These are phyloP conservation scores for Phytophthora meadii DNA, from an alignment of 352 stramenopile species.

Conservation along the genomic window DNA sequence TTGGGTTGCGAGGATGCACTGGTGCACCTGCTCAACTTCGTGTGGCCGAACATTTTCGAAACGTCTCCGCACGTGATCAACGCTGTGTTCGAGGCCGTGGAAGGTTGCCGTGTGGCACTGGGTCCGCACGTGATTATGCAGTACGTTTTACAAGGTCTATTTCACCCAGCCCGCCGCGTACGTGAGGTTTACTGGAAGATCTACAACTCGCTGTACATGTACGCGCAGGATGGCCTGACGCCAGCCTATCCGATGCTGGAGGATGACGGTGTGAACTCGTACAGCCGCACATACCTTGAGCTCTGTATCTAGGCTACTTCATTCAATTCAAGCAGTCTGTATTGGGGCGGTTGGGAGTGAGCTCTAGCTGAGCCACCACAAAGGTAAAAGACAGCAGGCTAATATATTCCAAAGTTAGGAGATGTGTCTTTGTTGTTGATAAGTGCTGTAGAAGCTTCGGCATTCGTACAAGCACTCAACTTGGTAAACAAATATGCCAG, in stretches of 20 bases:
- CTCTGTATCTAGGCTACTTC: conserved; percentile 64
- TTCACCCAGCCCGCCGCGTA: conserved; percentile 98
- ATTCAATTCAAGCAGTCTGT: conserved; percentile 2
- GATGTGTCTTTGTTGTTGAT: not conserved
- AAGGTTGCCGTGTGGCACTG: conserved; percentile 96
- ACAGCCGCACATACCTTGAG: conserved; percentile 95
- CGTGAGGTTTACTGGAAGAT: conserved; percentile 99
- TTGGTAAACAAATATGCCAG: too few relatives aligned
- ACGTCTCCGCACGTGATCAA: conserved; percentile 99
- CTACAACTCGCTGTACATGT: conserved; percentile 99
- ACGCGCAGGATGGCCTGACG: conserved; percentile 97
- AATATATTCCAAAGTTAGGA: conserved; percentile 29
- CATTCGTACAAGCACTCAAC: too few relatives aligned
- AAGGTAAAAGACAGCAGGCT: conserved; percentile 23
- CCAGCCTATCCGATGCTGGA: conserved; percentile 96
- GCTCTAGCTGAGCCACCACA: conserved; percentile 14
- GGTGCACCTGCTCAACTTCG: conserved; percentile 98
- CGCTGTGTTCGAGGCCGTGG: conserved; percentile 98
- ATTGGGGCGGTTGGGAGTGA: conserved; percentile 14
- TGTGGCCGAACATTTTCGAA: conserved; percentile 99
- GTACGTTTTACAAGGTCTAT: conserved; percentile 98
- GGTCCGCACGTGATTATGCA: conserved; percentile 97
- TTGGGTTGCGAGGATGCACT: conserved; percentile 98
- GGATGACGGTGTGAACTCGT: conserved; percentile 96
- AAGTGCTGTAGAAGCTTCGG: too few relatives aligned